These are phyloP conservation scores for Fonsecaea pedrosoi DNA, from an alignment of 2,329 filamentous ascomycete genomes.

Conservation along the genomic window DNA sequence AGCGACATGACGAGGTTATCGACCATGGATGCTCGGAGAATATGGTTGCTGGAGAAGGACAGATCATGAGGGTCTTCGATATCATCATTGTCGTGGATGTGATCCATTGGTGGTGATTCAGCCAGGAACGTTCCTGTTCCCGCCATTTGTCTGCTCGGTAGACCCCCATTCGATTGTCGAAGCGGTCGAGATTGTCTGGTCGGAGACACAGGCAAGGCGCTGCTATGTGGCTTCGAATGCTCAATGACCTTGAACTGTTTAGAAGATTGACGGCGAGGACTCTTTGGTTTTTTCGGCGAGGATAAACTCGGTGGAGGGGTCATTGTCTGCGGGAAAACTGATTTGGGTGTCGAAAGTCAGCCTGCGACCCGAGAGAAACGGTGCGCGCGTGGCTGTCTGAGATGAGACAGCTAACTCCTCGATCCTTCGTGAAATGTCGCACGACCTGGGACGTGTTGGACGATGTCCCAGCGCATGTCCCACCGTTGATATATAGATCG, in stretches of 20 bases:
- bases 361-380: constrained; percentile 2
- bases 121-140: constrained; percentile 29
- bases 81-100: constrained; percentile 34
- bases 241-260: constrained; percentile 11
- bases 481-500: neutral
- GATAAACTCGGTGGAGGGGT: constrained; percentile 8
- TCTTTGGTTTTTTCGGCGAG: constrained; percentile 27
- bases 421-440: constrained; percentile 27
- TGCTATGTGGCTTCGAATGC: constrained; percentile 13
- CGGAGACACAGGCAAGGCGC: constrained; percentile 25
- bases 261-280: constrained; percentile 20
- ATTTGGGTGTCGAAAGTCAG: neutral
- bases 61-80: constrained; percentile 80
- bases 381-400: constrained; percentile 28
- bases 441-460: constrained; percentile 29
- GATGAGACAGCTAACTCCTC: constrained; percentile 35
- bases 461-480: constrained; percentile 27
- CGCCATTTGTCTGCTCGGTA: constrained; percentile 23
- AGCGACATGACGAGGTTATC: constrained; percentile 95
- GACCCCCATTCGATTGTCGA: constrained; percentile 16
- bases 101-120: constrained; percentile 27
- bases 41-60: constrained; percentile 75
- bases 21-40: constrained; percentile 87
- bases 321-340: constrained; percentile 12
- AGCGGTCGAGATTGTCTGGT: constrained; percentile 10